These are phyloP conservation scores for Zanthoxylum bungeanum DNA, from an alignment of 345 rosid genomes.

Conservation along the genomic window DNA sequence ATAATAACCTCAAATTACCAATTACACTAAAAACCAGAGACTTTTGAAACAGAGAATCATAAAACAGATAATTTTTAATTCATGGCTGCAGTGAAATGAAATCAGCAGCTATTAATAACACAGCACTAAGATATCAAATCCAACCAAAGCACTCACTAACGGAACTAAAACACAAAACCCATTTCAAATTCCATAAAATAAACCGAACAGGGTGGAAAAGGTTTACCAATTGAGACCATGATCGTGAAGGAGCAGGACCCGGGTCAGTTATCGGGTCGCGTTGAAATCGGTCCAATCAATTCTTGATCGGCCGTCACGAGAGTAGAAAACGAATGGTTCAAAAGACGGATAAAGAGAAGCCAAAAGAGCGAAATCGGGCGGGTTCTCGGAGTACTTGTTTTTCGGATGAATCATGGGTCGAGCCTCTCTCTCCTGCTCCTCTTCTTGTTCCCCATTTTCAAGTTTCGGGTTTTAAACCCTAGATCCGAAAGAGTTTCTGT, in stretches of 20 bases:
- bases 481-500: neutral
- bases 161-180: neutral
- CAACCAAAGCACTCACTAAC: neutral
- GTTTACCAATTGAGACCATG: slow-evolving; percentile 59
- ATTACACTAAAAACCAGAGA: neutral
- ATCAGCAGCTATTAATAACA: neutral
- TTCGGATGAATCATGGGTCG: slow-evolving; percentile 55
- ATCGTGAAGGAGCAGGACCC: slow-evolving; percentile 73
- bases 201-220: neutral
- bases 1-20: neutral
- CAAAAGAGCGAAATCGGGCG: slow-evolving; percentile 70
- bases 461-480: neutral
- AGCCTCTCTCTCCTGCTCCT: slow-evolving; percentile 45
- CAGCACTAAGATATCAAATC: neutral
- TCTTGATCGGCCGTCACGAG: slow-evolving; percentile 57
- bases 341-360: slow-evolving; percentile 79
- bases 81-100: neutral
- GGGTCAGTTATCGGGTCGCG: slow-evolving; percentile 89
- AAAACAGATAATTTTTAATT: too few species aligned
- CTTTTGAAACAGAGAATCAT: too few species aligned
- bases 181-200: neutral
- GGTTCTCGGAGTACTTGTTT: slow-evolving; percentile 68
- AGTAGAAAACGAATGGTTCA: slow-evolving; percentile 59
- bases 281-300: slow-evolving; percentile 92
- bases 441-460: slow-evolving; percentile 47